These are phyloP conservation scores for Naganishia cerealis DNA, from an alignment of 1,284 basidiomycete species.

Conservation along the genomic window DNA sequence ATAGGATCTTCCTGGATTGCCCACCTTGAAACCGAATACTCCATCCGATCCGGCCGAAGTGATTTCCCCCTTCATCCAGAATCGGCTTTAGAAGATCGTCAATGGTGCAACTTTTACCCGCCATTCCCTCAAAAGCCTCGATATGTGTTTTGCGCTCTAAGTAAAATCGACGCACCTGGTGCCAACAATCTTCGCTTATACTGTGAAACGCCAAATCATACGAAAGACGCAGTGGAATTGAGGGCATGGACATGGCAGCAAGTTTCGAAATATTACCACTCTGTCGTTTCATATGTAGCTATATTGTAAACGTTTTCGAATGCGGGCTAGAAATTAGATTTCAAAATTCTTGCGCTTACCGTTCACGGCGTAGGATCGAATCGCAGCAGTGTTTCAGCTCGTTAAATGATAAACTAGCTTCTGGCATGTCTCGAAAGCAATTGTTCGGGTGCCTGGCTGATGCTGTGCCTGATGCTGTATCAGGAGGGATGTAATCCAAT, in stretches of 20 bases:
- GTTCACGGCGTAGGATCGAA: no score
- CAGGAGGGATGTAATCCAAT: no score
- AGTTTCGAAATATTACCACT: background rate
- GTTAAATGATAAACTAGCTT: no score
- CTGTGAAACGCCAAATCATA: background rate
- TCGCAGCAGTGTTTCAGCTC: no score
- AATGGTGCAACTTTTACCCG: background rate
- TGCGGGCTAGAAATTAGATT: background rate
- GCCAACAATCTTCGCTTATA: background rate
- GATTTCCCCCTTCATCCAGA: background rate
- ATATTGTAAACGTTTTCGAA: background rate
- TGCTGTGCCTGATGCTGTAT: no score
- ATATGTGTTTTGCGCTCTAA: background rate
- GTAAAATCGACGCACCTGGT: background rate
- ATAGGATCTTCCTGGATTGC: background rate
- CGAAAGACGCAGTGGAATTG: slow-evolving; percentile 2
- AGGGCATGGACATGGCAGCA: background rate
- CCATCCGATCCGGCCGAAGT: background rate
- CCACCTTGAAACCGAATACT: background rate
- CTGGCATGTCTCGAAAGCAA: no score
- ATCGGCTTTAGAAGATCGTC: background rate
- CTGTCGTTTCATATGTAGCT: slow-evolving; percentile 2
- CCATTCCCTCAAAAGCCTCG: slow-evolving; percentile 1
- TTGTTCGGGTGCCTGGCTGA: no score
- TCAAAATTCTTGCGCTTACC: no score